Conservation (phyloP, 495 filamentous ascomycete species). For the Staphylotrichum longicolle region DNA sequence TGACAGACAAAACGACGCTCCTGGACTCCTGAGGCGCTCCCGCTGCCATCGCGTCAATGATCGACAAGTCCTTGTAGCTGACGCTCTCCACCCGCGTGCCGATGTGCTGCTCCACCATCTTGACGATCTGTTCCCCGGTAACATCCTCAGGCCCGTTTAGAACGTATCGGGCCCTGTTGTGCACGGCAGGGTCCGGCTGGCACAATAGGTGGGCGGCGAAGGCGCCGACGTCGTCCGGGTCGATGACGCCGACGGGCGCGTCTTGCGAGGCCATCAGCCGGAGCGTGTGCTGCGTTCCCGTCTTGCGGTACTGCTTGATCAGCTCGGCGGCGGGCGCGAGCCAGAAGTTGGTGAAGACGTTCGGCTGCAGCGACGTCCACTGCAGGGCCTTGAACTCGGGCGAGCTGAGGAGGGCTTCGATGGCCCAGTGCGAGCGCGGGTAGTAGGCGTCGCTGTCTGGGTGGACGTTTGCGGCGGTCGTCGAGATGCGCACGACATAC, state of each 20-base stretch:
- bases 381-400: slow-evolving; percentile 41
- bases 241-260: slow-evolving; percentile 41
- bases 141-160: slow-evolving; percentile 48
- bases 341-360: slow-evolving; percentile 34
- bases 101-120: slow-evolving; percentile 43
- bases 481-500: slow-evolving; percentile 51
- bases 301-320: slow-evolving; percentile 38
- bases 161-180: slow-evolving; percentile 44
- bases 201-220: slow-evolving; percentile 43
- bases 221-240: slow-evolving; percentile 41
- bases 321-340: slow-evolving; percentile 32
- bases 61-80: slow-evolving; percentile 40
- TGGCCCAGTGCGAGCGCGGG: slow-evolving; percentile 47
- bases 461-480: slow-evolving; percentile 42
- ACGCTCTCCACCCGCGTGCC: slow-evolving; percentile 39
- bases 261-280: slow-evolving; percentile 30
- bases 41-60: slow-evolving; percentile 32
- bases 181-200: slow-evolving; percentile 32
- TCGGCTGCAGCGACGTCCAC: slow-evolving; percentile 50
- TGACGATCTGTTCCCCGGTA: slow-evolving; percentile 40
- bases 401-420: slow-evolving; percentile 42
- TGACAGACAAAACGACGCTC: slow-evolving; percentile 25
- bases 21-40: slow-evolving; percentile 23
- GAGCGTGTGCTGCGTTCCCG: slow-evolving; percentile 38
- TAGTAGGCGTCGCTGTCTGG: slow-evolving; percentile 44